phyloP scores from a whole-genome alignment of 2,329 filamentous ascomycete genomes.

The Tetracladium maxilliforme region DNA sequence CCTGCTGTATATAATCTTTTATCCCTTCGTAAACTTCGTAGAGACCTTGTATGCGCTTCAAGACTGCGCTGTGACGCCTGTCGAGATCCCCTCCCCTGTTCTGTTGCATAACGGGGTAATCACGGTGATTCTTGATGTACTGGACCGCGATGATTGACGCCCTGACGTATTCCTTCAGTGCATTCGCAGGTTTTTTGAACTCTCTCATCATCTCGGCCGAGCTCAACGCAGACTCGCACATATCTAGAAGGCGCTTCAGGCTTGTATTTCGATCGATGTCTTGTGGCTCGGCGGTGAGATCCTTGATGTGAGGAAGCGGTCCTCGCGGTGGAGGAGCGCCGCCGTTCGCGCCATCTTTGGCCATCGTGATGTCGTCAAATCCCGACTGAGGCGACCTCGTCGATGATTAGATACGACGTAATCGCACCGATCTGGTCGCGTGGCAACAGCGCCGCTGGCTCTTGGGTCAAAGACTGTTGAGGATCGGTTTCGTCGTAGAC shows the following conservation, averaged over 20 bases:
- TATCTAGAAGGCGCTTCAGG: conserved; percentile 35
- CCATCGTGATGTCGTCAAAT: conserved; percentile 3
- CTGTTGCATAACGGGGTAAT: conserved; percentile 50
- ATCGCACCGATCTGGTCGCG: conserved; percentile 5
- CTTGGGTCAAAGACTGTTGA: no score
- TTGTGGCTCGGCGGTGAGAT: conserved; percentile 20
- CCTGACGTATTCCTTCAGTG: conserved; percentile 72
- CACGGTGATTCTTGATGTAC: conserved; percentile 59
- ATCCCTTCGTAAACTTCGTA: conserved; percentile 37
- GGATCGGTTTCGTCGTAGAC: no score
- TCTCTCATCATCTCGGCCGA: conserved; percentile 47
- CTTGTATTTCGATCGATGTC: conserved; percentile 20
- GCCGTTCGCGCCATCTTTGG: conserved; percentile 6
- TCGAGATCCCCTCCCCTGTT: conserved; percentile 30
- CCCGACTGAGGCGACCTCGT: no score
- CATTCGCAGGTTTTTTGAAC: conserved; percentile 55
- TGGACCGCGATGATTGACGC: conserved; percentile 69
- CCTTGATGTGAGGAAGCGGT: conserved; percentile 24
- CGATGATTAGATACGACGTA: no score
- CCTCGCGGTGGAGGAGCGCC: conserved; percentile 22
- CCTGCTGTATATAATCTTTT: conserved; percentile 43
- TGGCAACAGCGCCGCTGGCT: no score
- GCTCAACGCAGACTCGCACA: conserved; percentile 35
- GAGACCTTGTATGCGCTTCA: conserved; percentile 31
- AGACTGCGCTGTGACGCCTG: conserved; percentile 31